Evolutionary conservation across 1,284 basidiomycete species (phyloP).

Genomic region (Wallemia ichthyophaga): DNA sequence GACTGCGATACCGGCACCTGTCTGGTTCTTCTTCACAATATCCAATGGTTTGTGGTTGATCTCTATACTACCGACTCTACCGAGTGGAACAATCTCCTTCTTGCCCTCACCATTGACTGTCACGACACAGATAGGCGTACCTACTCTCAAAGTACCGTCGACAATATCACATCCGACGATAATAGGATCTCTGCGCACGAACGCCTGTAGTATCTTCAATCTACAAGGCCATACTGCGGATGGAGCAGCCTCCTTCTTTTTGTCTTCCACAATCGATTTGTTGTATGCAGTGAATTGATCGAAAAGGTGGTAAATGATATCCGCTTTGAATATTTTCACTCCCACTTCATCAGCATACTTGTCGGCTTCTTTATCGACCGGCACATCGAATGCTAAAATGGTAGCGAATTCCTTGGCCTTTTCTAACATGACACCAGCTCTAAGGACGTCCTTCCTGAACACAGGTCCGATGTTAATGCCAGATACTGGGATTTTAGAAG

Average conservation of each 20-base stretch:
- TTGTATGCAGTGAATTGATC: constrained; percentile 96
- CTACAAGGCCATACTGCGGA: constrained; percentile 93
- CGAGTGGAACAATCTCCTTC: constrained; percentile 67
- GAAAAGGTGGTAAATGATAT: constrained; percentile 97
- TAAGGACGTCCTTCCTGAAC: constrained; percentile 85
- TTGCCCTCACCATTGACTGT: constrained; percentile 62
- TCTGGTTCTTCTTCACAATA: constrained; percentile 71
- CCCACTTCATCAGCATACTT: constrained; percentile 75
- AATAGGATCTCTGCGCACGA: constrained; percentile 90
- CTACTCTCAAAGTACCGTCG: constrained; percentile 70
- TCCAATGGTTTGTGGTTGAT: constrained; percentile 61
- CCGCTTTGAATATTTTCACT: constrained; percentile 74
- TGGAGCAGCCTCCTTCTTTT: constrained; percentile 65
- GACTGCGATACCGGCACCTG: constrained; percentile 84
- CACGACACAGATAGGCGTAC: constrained; percentile 84
- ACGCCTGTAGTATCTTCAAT: constrained; percentile 67
- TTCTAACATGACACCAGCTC: constrained; percentile 76
- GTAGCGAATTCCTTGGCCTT: constrained; percentile 83
- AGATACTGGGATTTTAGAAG: constrained; percentile 86
- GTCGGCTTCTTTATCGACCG: constrained; percentile 67
- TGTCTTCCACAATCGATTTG: constrained; percentile 69
- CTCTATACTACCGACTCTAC: constrained; percentile 80
- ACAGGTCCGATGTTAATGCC: constrained; percentile 97
- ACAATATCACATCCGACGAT: constrained; percentile 91
- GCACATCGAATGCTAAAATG: constrained; percentile 88